Base-by-base conservation (phyloP, 2,329 filamentous ascomycete species). In the Stachybotrys chlorohalonatus region DNA sequence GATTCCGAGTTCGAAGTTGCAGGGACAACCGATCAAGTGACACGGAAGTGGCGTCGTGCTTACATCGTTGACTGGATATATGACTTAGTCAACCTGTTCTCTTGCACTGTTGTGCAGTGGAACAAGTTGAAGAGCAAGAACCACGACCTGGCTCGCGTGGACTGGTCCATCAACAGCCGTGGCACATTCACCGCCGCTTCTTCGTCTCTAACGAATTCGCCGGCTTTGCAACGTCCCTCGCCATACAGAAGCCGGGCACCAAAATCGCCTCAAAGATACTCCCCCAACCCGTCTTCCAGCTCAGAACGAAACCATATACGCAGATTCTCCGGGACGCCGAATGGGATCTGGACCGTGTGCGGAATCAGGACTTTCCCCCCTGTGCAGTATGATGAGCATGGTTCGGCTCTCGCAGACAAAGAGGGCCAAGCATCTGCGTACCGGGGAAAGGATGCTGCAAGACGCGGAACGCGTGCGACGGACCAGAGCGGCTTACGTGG, bases 1-100 rank as follows among this genome's bases (percentile, higher is more conserved):
- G 61, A 76, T 52, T 74, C 74, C 7, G 57, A 61, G 1, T 63
- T 75, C 11, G 58, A 77, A 54, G 62, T 78, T 7, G 57, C 63
- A 52, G 49, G 50, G 2, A 72, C 71, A 0, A 75, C 62, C n/a
- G 62, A 70, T 9, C 62, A 72, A 6, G 60, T 78, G 52, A 63
- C 73, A 24, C 46, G 75, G 4, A 62, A 67, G 8, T 81, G 77
- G 77, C 74, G 77, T 7, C 72, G 75, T 1, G 59, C 63, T 0
- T 80, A 77, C 53, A 77, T 73, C 2, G 76, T 80, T 56, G 77
- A 74, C 55, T 79, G 75, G 76, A 68, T 81, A 0, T 80, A 79
- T 56, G 75, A 79, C 53, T 59, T 80, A 6, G 73, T 80, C 58
- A 79, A 77, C 52, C 31, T 75, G 5, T 77, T 70, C 54, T 74